These are phyloP conservation scores for Bassia scoparia DNA, from an alignment of 148 eudicot genomes.

Conservation along the genomic window DNA sequence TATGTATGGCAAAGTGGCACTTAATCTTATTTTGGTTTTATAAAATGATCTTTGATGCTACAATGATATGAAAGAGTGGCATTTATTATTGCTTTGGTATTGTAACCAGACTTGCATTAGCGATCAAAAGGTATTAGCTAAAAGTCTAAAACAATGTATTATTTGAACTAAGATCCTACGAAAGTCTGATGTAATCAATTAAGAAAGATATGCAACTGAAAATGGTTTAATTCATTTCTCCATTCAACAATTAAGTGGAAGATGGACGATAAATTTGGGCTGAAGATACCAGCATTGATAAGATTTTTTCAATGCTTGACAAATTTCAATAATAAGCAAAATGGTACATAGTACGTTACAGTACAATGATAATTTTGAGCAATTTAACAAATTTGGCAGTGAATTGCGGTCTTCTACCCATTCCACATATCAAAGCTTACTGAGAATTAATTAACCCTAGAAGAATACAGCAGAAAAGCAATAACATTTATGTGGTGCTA, in stretches of 20 bases:
- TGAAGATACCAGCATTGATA: background rate
- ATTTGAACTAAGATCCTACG: background rate
- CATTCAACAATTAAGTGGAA: background rate
- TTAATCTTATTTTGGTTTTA: background rate
- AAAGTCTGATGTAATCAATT: background rate
- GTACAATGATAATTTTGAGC: too few species aligned
- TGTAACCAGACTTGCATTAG: background rate
- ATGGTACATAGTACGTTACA: too few species aligned
- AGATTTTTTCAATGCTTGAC: too few species aligned
- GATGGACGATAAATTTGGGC: background rate
- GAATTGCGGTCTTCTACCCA: too few species aligned
- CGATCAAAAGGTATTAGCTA: background rate
- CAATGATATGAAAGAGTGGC: background rate
- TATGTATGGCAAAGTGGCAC: background rate
- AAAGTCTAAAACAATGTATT: background rate
- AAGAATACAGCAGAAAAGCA: too few species aligned
- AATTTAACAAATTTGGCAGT: too few species aligned
- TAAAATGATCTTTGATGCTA: background rate
- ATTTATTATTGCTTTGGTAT: background rate
- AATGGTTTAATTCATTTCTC: background rate
- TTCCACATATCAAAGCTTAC: too few species aligned
- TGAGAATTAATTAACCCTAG: too few species aligned
- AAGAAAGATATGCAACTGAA: background rate
- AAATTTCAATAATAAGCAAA: too few species aligned
- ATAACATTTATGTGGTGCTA: too few species aligned